A percentile compares a stretch with the other conserved stretches of the same genome.
Evolutionary conservation across 2,329 filamentous ascomycete genomes (phyloP).

Genomic region (Ceratocystiopsis sp.): DNA sequence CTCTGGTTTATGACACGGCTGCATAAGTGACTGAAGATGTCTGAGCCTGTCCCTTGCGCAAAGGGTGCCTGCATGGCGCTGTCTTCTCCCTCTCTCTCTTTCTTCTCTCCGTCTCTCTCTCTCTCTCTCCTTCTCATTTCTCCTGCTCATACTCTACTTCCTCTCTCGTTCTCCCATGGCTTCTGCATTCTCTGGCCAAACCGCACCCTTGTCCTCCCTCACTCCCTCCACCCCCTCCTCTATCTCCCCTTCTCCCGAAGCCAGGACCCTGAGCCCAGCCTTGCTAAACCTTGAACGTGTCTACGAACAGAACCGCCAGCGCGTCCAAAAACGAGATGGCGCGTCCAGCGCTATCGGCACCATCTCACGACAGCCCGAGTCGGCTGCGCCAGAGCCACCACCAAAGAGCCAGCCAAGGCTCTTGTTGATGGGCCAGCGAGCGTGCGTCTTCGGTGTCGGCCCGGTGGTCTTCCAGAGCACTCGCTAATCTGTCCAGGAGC

Average conservation of each 20-base stretch:
- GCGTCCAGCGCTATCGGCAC: slow-evolving; percentile 2
- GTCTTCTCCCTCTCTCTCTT: not conserved
- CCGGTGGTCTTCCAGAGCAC: not conserved
- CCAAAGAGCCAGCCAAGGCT: slow-evolving; percentile 63
- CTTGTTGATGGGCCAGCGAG: slow-evolving; percentile 85
- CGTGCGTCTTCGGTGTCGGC: slow-evolving; percentile 32
- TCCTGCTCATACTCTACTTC: no score
- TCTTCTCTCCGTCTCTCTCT: not conserved
- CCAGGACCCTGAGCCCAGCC: slow-evolving; percentile 33
- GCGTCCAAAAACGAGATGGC: slow-evolving; percentile 31
- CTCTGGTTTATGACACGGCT: no score
- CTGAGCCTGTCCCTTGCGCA: no score
- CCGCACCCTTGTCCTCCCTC: not conserved
- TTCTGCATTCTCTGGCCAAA: not conserved
- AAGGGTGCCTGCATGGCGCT: no score
- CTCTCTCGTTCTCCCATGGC: not conserved
- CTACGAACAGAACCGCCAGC: slow-evolving; percentile 41
- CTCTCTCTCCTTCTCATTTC: no score
- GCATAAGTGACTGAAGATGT: no score
- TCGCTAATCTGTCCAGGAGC: slow-evolving; percentile 40
- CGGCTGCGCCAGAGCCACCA: slow-evolving; percentile 23
- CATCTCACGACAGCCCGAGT: slow-evolving; percentile 22
- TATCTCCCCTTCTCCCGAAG: slow-evolving; percentile 14
- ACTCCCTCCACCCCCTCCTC: not conserved
- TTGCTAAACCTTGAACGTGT: slow-evolving; percentile 47